These are phyloP conservation scores for Chrysosphaeria jannelii DNA, from an alignment of 2,329 filamentous ascomycete species.

Conservation along the genomic window DNA sequence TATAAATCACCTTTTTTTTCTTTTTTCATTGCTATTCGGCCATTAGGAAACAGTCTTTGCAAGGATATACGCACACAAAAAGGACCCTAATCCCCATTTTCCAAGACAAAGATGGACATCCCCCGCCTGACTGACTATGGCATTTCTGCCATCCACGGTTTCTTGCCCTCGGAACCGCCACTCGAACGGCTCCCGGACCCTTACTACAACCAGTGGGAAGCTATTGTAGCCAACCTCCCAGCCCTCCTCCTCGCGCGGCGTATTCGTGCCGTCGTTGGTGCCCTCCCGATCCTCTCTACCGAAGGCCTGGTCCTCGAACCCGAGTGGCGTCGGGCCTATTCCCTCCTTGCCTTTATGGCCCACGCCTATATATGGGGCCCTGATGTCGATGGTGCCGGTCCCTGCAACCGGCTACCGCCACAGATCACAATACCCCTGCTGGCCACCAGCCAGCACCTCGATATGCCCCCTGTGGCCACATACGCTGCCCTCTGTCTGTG, in stretches of 20 bases:
- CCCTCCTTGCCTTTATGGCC: conserved; percentile 64
- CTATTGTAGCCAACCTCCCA: conserved; percentile 60
- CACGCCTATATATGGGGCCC: conserved; percentile 94
- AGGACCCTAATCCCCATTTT: neutral
- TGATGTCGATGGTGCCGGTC: conserved; percentile 49
- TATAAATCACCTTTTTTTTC: too few species aligned
- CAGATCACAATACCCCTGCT: conserved; percentile 62
- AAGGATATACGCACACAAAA: too few species aligned
- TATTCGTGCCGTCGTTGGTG: conserved; percentile 49
- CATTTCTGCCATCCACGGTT: conserved; percentile 51
- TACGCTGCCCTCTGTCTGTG: conserved; percentile 79
- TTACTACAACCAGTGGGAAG: conserved; percentile 91
- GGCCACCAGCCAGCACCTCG: conserved; percentile 42
- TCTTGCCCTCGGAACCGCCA: conserved; percentile 57
- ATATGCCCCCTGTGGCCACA: conserved; percentile 76
- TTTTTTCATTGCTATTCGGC: too few species aligned
- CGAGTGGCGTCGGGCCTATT: conserved; percentile 87
- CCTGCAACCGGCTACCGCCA: conserved; percentile 49
- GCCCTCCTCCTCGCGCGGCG: conserved; percentile 61
- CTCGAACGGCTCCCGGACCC: conserved; percentile 55
- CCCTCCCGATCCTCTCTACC: conserved; percentile 59
- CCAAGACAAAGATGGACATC: conserved; percentile 24
- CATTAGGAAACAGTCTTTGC: too few species aligned
- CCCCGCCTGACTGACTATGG: conserved; percentile 47
- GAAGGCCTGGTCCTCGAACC: conserved; percentile 50